phyloP scores from a whole-genome alignment of 2,329 filamentous ascomycete genomes.

The Davidsoniella neocaledoniae region DNA sequence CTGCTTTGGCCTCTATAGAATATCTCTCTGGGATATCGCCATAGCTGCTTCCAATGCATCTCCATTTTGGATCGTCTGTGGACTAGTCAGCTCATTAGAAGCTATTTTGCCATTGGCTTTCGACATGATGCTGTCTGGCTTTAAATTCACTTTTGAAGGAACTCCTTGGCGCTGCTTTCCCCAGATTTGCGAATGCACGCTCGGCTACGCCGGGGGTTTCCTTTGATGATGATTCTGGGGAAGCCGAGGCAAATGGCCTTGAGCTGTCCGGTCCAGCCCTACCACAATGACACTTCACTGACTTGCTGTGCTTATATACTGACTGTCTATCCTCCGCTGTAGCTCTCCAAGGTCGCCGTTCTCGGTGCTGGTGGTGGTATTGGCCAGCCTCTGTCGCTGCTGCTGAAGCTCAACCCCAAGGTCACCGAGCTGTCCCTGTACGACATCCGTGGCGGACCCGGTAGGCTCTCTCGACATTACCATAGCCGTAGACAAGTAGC shows the following conservation, averaged over 20 bases:
- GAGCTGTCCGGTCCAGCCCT: too few relatives aligned
- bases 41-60: background rate
- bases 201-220: background rate
- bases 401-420: slow-evolving; percentile 96
- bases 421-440: slow-evolving; percentile 91
- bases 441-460: slow-evolving; percentile 87
- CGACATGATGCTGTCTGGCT: background rate
- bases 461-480: slow-evolving; percentile 34
- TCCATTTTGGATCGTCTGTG: background rate
- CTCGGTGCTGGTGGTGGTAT: slow-evolving; percentile 96
- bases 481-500: background rate
- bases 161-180: slow-evolving; percentile 1
- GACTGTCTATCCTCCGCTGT: slow-evolving; percentile 11
- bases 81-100: too few relatives aligned
- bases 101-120: too few relatives aligned
- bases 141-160: background rate
- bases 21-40: background rate
- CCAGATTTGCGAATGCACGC: background rate
- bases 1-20: background rate
- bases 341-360: slow-evolving; percentile 96
- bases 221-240: background rate
- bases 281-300: too few relatives aligned
- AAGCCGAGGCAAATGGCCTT: background rate
- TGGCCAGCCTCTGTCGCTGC: slow-evolving; percentile 91
- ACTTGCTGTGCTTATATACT: background rate